phyloP scores from a whole-genome alignment of 1,284 basidiomycete genomes.

The Ceratobasidium papillatum region DNA sequence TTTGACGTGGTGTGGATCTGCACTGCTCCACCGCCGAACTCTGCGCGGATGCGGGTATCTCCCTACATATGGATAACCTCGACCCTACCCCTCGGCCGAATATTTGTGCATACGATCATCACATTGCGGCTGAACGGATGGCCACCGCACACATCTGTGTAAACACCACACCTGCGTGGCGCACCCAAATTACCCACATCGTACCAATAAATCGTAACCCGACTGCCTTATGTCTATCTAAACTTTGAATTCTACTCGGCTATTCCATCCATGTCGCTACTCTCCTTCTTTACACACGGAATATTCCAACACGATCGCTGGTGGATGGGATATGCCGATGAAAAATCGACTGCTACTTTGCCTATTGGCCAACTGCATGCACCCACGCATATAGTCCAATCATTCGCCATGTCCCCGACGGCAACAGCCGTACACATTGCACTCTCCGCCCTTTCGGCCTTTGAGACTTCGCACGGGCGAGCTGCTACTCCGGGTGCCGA shows the following conservation, averaged over 20 bases:
- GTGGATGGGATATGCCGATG: neutral
- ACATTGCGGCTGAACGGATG: neutral
- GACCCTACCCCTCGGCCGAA: neutral
- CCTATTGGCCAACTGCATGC: neutral
- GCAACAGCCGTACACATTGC: slow-evolving; percentile 72
- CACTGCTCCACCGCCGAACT: neutral
- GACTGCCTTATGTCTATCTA: neutral
- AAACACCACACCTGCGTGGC: neutral
- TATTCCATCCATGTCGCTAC: neutral
- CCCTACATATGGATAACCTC: neutral
- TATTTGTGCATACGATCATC: neutral
- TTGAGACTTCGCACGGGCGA: slow-evolving; percentile 48
- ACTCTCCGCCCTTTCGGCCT: slow-evolving; percentile 63
- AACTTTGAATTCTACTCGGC: neutral
- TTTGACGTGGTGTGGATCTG: neutral
- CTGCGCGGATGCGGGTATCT: neutral
- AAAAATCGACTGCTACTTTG: neutral
- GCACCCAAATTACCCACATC: neutral
- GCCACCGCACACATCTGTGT: neutral
- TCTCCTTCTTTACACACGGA: neutral
- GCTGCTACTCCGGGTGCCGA: slow-evolving; percentile 42
- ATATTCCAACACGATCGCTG: neutral
- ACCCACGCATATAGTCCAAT: slow-evolving; percentile 51
- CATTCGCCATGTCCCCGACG: slow-evolving; percentile 56
- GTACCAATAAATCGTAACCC: neutral